Conservation (phyloP, 2,329 filamentous ascomycete species). For the Ophiostoma sp. region DNA sequence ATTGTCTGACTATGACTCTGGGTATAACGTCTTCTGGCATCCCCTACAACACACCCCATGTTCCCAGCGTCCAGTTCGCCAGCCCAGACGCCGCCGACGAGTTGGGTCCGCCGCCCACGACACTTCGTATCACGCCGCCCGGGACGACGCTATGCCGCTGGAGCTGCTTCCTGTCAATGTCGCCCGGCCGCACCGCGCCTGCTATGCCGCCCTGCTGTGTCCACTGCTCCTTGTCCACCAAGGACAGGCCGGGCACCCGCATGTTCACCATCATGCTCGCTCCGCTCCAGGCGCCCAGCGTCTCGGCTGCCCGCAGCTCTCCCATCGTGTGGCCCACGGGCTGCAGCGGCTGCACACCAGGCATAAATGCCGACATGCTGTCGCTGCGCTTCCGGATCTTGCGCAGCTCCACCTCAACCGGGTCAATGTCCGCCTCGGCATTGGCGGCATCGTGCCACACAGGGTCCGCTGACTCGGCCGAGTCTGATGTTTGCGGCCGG, state of each 20-base stretch:
- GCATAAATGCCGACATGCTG: constrained; percentile 24
- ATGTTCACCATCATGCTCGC: constrained; percentile 65
- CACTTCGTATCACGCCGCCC: constrained; percentile 39
- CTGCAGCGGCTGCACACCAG: constrained; percentile 17
- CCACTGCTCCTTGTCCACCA: constrained; percentile 67
- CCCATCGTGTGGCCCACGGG: constrained; percentile 34
- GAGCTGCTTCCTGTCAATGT: constrained; percentile 53
- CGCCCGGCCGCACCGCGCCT: constrained; percentile 55
- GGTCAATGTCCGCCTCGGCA: constrained; percentile 45
- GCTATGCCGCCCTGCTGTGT: constrained; percentile 56
- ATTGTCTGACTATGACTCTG: not conserved
- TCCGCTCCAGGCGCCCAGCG: constrained; percentile 68
- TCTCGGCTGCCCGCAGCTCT: constrained; percentile 60
- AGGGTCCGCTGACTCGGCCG: constrained; percentile 26
- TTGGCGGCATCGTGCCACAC: constrained; percentile 31
- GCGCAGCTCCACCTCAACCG: constrained; percentile 54
- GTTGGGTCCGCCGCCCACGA: constrained; percentile 36
- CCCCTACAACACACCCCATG: constrained; percentile 46
- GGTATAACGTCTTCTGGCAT: not conserved
- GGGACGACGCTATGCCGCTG: constrained; percentile 61
- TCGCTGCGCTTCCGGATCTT: constrained; percentile 30
- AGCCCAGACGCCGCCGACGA: constrained; percentile 31
- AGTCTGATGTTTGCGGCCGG: not conserved
- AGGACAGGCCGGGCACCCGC: constrained; percentile 61
- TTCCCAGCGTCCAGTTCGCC: constrained; percentile 56